These are phyloP conservation scores for Wickerhamiella spandovensis DNA, from an alignment of 805 yeast species.

Conservation along the genomic window DNA sequence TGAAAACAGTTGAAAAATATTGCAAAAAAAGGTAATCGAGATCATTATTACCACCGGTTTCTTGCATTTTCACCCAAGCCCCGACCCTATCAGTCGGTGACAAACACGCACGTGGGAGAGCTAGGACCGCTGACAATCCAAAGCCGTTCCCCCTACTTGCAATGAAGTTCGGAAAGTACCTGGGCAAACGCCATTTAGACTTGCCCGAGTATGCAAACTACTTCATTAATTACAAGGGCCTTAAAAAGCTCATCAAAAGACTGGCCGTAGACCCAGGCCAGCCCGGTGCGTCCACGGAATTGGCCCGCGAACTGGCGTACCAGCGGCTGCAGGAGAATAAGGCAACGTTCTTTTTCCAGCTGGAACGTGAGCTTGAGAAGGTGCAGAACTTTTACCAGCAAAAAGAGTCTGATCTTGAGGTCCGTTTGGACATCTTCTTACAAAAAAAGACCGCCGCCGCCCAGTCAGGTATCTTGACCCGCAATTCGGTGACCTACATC, in stretches of 20 bases:
- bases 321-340: conserved; percentile 70
- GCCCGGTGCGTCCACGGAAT: conserved; percentile 12
- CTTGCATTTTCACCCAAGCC: too few species aligned
- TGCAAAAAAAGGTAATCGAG: too few species aligned
- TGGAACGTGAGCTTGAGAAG: conserved; percentile 91
- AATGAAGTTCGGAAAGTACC: conserved; percentile 91
- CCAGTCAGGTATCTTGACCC: conserved; percentile 32
- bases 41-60: too few species aligned
- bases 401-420: conserved; percentile 76
- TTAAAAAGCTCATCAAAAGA: conserved; percentile 82
- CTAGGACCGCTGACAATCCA: neutral
- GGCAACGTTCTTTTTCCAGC: conserved; percentile 72
- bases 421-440: conserved; percentile 61
- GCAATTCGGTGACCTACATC: conserved; percentile 62
- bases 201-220: conserved; percentile 89
- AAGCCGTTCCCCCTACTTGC: neutral
- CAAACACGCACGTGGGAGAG: neutral
- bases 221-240: conserved; percentile 87
- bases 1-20: too few species aligned
- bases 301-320: conserved; percentile 27
- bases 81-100: neutral
- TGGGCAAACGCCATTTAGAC: conserved; percentile 88
- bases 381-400: conserved; percentile 86
- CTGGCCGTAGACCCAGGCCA: conserved; percentile 28
- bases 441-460: conserved; percentile 51